These are phyloP conservation scores for Ramularia collo-cygni DNA, from an alignment of 2,329 filamentous ascomycete species.

Conservation along the genomic window DNA sequence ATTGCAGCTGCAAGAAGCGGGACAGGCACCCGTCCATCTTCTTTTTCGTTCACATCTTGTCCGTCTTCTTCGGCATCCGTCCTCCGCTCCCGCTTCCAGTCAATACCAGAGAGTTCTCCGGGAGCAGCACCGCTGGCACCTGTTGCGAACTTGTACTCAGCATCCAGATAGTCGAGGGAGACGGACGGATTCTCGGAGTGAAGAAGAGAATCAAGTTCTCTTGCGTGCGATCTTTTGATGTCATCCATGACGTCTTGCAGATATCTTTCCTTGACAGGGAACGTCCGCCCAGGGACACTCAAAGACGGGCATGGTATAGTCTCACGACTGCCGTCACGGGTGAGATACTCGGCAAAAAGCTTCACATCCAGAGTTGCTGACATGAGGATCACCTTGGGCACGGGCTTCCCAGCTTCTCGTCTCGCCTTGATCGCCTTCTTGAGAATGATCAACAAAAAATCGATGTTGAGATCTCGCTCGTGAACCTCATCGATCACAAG, in stretches of 20 bases:
- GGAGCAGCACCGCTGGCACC: background rate
- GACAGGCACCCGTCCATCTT: constrained; percentile 35
- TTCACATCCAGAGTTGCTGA: constrained; percentile 43
- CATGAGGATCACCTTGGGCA: constrained; percentile 44
- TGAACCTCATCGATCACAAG: constrained; percentile 49
- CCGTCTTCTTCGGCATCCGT: constrained; percentile 21
- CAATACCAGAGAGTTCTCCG: constrained; percentile 26
- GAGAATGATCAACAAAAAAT: constrained; percentile 42
- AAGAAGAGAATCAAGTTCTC: constrained; percentile 12
- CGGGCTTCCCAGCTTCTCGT: constrained; percentile 24
- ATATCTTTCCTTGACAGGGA: constrained; percentile 38
- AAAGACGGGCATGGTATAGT: constrained; percentile 34
- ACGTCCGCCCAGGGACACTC: constrained; percentile 39
- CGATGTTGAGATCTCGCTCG: constrained; percentile 40
- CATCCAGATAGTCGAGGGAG: constrained; percentile 16
- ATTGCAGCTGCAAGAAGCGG: constrained; percentile 40
- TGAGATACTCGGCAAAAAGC: constrained; percentile 42
- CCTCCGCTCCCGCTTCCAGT: constrained; percentile 34
- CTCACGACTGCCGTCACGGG: constrained; percentile 26
- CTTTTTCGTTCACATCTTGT: constrained; percentile 24
- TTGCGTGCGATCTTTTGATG: constrained; percentile 22
- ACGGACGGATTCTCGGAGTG: constrained; percentile 4
- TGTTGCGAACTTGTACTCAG: constrained; percentile 16
- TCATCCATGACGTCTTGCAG: constrained; percentile 35
- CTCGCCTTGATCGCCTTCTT: constrained; percentile 38